These are phyloP conservation scores for Penicillium sp. DNA, from an alignment of 2,329 filamentous ascomycete genomes.

Conservation along the genomic window DNA sequence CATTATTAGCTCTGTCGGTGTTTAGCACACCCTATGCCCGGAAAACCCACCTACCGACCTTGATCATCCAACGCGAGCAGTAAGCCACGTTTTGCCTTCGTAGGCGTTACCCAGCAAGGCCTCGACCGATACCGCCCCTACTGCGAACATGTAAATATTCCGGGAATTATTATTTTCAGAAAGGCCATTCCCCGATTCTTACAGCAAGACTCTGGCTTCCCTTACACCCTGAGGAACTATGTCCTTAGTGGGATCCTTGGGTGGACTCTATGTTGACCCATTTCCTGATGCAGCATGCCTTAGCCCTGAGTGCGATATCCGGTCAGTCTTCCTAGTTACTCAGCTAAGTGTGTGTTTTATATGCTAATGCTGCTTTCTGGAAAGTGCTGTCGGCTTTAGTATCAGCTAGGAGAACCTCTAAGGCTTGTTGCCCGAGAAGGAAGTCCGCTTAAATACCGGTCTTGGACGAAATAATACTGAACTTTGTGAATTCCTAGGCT, in stretches of 20 bases:
- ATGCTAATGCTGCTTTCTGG: background rate
- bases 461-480: background rate
- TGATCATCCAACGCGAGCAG: background rate
- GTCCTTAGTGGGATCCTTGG: background rate
- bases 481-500: slow-evolving; percentile 6
- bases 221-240: slow-evolving; percentile 1
- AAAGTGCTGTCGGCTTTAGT: slow-evolving; percentile 1
- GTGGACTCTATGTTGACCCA: background rate
- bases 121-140: background rate
- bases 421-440: background rate
- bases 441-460: background rate
- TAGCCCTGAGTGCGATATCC: background rate
- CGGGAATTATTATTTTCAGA: background rate
- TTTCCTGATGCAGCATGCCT: background rate
- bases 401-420: background rate
- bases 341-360: no score
- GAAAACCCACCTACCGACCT: background rate
- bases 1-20: background rate
- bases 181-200: background rate
- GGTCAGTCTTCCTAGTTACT: background rate
- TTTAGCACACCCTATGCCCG: background rate
- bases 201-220: background rate
- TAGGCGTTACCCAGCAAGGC: background rate
- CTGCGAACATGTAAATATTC: background rate
- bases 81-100: background rate